These are phyloP conservation scores for Moringa oleifera DNA, from an alignment of 345 rosid genomes.

Conservation along the genomic window DNA sequence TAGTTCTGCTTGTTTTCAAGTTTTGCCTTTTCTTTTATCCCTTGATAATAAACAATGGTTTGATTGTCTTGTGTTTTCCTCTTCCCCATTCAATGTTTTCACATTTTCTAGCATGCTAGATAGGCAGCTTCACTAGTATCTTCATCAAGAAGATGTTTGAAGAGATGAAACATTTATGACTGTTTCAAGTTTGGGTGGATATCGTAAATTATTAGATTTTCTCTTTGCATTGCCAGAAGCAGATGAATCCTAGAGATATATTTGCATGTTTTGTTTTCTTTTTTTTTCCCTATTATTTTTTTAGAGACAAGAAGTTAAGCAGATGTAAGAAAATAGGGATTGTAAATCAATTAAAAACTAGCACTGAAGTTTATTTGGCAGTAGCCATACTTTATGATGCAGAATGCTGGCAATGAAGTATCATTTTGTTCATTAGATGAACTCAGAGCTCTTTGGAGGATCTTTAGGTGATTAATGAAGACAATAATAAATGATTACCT, in stretches of 20 bases:
- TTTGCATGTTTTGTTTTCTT: no score
- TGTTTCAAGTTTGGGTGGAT: not conserved
- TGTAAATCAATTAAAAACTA: not conserved
- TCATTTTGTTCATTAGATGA: no score
- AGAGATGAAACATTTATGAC: not conserved
- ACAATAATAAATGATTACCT: not conserved
- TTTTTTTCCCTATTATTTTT: not conserved
- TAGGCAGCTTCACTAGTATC: not conserved
- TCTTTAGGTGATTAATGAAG: not conserved
- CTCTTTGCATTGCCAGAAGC: not conserved
- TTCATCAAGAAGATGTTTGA: slow-evolving; percentile 8
- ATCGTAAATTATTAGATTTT: not conserved
- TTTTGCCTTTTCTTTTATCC: not conserved
- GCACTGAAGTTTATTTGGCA: not conserved
- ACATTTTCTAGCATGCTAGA: not conserved
- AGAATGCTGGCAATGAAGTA: not conserved
- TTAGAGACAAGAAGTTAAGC: not conserved
- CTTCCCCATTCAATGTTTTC: not conserved
- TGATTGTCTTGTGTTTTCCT: not conserved
- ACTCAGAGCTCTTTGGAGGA: not conserved
- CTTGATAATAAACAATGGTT: not conserved
- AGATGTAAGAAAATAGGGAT: not conserved
- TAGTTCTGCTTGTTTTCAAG: not conserved
- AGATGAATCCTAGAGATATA: no score
- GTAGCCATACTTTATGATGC: not conserved